phyloP scores from a whole-genome alignment of 2,329 filamentous ascomycete species.

The Fusarium torulosum region DNA sequence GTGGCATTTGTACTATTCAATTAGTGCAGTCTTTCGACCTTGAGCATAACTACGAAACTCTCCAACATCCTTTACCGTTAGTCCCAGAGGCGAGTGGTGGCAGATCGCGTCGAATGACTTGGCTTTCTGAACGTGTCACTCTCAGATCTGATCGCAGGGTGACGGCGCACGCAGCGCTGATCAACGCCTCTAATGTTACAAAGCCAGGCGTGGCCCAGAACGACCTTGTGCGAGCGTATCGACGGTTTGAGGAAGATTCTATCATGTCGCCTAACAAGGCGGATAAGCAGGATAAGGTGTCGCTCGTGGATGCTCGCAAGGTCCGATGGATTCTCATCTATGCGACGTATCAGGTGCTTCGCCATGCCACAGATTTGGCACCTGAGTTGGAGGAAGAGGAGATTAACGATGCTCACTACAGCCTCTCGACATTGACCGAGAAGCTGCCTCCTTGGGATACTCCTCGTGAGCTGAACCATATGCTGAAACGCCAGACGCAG shows the following conservation, averaged over 20 bases:
- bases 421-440: slow-evolving; percentile 59
- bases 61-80: slow-evolving; percentile 75
- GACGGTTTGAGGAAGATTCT: slow-evolving; percentile 74
- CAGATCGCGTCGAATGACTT: slow-evolving; percentile 55
- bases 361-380: slow-evolving; percentile 71
- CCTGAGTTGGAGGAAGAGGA: slow-evolving; percentile 71
- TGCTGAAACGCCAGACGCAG: slow-evolving; percentile 50
- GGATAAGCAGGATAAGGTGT: slow-evolving; percentile 67
- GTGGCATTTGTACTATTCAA: slow-evolving; percentile 78
- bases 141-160: slow-evolving; percentile 62
- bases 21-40: slow-evolving; percentile 75
- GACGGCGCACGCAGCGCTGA: slow-evolving; percentile 64
- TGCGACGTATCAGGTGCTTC: slow-evolving; percentile 77
- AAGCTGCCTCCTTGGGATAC: slow-evolving; percentile 63
- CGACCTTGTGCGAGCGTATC: slow-evolving; percentile 75
- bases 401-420: slow-evolving; percentile 68
- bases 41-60: slow-evolving; percentile 68
- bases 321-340: slow-evolving; percentile 85
- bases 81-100: slow-evolving; percentile 64
- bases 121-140: slow-evolving; percentile 58
- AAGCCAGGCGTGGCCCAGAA: slow-evolving; percentile 58
- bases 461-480: slow-evolving; percentile 44
- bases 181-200: slow-evolving; percentile 62
- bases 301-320: slow-evolving; percentile 76
- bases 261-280: slow-evolving; percentile 63